Conservation (phyloP, 108 stramenopile species). For the Nannochloropsis granulata region DNA sequence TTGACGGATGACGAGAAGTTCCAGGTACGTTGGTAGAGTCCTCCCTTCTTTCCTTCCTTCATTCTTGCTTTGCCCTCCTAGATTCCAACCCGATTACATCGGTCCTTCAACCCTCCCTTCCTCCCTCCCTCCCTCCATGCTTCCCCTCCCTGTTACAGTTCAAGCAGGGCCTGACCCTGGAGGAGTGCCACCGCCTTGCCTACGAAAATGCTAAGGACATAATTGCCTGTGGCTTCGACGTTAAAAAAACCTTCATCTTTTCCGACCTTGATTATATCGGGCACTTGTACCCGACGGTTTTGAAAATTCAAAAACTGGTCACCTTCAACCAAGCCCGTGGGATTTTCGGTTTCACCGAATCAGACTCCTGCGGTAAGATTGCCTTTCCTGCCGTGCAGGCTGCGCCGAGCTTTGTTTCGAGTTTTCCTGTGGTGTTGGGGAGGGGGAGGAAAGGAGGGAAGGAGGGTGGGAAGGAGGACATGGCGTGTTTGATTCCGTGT, state of each 20-base stretch:
- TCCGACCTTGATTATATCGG: slow-evolving; percentile 92
- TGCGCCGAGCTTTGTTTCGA: slow-evolving; percentile 80
- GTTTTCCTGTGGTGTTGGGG: slow-evolving; percentile 66
- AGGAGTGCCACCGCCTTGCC: slow-evolving; percentile 67
- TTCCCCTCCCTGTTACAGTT: background rate
- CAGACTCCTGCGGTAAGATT: slow-evolving; percentile 55
- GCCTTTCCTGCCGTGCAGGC: slow-evolving; percentile 50
- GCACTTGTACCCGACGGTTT: slow-evolving; percentile 87
- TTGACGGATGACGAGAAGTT: slow-evolving; percentile 99
- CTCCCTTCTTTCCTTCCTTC: background rate
- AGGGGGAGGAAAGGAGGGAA: too few relatives aligned
- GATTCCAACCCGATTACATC: background rate
- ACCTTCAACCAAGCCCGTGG: slow-evolving; percentile 79
- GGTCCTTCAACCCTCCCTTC: background rate
- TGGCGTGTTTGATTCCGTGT: slow-evolving; percentile 77
- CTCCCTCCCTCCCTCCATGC: background rate
- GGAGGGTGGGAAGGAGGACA: slow-evolving; percentile 30
- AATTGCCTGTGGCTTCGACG: slow-evolving; percentile 93
- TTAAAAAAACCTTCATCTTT: slow-evolving; percentile 52
- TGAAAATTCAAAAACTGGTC: slow-evolving; percentile 91
- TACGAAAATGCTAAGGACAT: slow-evolving; percentile 97
- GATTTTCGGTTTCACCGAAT: slow-evolving; percentile 89
- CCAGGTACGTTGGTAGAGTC: slow-evolving; percentile 34
- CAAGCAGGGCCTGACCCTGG: slow-evolving; percentile 31
- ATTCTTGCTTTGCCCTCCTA: background rate